Evolutionary conservation across 164 flowering plant genomes (phyloP), one percentile per base, ranked within the genome.

Genomic region (Paratinospora sagittata): DNA sequence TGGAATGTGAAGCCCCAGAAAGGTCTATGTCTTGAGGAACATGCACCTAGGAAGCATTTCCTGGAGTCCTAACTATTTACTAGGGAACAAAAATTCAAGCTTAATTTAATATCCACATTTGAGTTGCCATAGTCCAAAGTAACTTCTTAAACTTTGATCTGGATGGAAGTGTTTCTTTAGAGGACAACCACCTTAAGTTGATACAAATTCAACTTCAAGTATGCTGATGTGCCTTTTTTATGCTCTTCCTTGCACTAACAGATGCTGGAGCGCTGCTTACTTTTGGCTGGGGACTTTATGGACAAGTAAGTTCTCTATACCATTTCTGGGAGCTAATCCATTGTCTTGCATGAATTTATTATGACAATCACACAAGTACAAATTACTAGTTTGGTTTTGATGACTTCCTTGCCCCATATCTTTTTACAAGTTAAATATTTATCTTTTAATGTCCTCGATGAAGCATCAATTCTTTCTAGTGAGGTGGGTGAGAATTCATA

Each of bases 261-360:
- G 98, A 96, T 90, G 90, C 97, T 78, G 99, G 99, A 66, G 92
- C 93, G 6, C 36, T 96, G 21, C 89, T 96, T 74, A 85, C 97
- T 58, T 96, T 96, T 83, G 99, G 99, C 41, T 96, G 99, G 99
- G 98, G 99, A 74, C 89, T 93, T 30, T 93, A 96, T 79, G 99
- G 99, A 74, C 99, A 96, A 89, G 99, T 94, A 37, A 78, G 80
- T 36, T 72, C 74, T 30, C 41, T 34, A 2, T 9, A 9, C 34
- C 36, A 27, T 39, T 13, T 19, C 27, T 24, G 27, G 41, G 57
- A 62, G 8, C 49, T 26, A 27, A 70, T 39, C 7, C 9, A 17
- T 21, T 26, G 47, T 10, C 8, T 24, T 43, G 19, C 41, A 19
- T 67, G n/a, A 39, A 34, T 27, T 37, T 5, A 17, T 67, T 39